Evolutionary conservation across 257 asterid genomes (phyloP), one percentile per base, ranked within the genome.

Genomic region (Solanum sejunctum): DNA sequence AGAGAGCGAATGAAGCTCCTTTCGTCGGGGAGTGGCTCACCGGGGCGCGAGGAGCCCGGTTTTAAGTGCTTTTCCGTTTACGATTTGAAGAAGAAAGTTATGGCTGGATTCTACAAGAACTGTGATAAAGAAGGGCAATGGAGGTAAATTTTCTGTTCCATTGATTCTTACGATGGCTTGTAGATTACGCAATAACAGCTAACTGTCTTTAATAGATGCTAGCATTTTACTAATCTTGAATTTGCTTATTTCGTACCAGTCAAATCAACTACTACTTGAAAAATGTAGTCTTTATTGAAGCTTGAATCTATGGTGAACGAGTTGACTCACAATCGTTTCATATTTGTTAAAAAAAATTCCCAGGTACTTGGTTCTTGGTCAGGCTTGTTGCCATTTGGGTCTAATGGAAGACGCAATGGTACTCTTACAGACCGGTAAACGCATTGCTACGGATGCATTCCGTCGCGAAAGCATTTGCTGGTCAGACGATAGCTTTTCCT

Each of bases 371-470:
- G 95, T 93, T 5, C 84, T 96, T 20, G 99, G 99, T 21, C 97
- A 95, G 89, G 98, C 99, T 8, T 96, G 99, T 86, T 95, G 97
- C 91, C 98, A 93, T 86, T 87, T 96, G 51, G 99, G 99, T 1
- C 87, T 96, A 45, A 93, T 96, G 98, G 98, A 96, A 93, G 99
- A 94, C 64, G 98, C 98, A 0, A 90, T 95, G 99, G 95, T 90
- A 18, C 94, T 96, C 55, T 94, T 96, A 56, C 99, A 93, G 88
- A 93, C 98, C 36, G 97, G 97, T 0, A 96, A 93, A 89, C 98
- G 98, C 87, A 93, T 96, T 17, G 97, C 98, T 82, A 89, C 96
- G 47, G 98, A 94, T 18, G 98, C 96, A 7, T 92, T 91, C 88
- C 98, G 99, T 87, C 99, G 98, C 12, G 91, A 94, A 70, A 96